Evolutionary conservation across 2,329 filamentous ascomycete species (phyloP).

Genomic region (Ophiostoma ips): DNA sequence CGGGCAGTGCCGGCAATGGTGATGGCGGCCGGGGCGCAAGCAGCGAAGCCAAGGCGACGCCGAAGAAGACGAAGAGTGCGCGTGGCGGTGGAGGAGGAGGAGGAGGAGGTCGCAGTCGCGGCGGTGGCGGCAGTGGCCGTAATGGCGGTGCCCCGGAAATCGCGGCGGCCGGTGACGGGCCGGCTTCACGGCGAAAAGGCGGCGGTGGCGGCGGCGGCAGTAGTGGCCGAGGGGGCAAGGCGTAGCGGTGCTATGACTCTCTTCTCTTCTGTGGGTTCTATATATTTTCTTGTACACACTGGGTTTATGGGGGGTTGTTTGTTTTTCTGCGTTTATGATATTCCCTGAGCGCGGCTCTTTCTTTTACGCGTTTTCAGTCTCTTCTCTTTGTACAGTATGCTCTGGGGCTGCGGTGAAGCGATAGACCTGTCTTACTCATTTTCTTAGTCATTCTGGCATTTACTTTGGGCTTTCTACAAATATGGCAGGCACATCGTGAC

Average conservation of each 20-base stretch:
- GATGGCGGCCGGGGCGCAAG: background rate
- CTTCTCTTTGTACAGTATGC: too few species aligned
- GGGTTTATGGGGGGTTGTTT: background rate
- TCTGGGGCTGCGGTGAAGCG: too few species aligned
- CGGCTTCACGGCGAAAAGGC: background rate
- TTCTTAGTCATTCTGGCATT: background rate
- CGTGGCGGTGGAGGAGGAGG: background rate
- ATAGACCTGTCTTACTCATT: background rate
- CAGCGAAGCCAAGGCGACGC: background rate
- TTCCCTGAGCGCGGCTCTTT: too few species aligned
- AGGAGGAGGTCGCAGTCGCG: background rate
- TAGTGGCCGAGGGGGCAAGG: conserved; percentile 4
- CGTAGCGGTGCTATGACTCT: background rate
- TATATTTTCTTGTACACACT: background rate
- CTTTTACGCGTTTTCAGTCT: too few species aligned
- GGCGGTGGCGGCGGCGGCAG: conserved; percentile 2
- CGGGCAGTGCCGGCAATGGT: background rate
- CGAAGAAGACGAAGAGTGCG: background rate
- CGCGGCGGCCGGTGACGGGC: background rate
- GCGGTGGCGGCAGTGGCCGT: background rate
- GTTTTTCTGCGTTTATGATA: too few species aligned
- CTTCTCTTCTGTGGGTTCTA: background rate
- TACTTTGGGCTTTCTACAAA: background rate
- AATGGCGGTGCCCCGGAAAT: background rate
- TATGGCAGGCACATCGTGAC: conserved; percentile 1